phyloP scores from a whole-genome alignment of 768 basidiomycete species.

The Tremella yokohamensis region DNA sequence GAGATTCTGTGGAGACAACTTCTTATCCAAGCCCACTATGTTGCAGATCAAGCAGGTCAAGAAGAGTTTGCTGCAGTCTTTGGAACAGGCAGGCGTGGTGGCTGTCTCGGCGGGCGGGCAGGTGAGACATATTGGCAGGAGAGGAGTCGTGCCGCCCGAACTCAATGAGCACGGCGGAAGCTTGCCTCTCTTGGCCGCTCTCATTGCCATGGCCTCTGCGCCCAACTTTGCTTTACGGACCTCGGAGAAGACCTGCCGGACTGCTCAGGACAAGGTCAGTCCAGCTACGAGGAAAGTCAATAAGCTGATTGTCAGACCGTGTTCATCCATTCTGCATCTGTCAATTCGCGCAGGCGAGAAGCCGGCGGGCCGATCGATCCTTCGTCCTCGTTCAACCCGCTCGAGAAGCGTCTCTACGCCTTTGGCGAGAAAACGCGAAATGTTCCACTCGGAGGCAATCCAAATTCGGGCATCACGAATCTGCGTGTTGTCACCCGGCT shows the following conservation, averaged over 20 bases:
- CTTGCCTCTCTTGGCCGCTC: slow-evolving; percentile 70
- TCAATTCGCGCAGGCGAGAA: slow-evolving; percentile 68
- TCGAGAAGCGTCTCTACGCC: slow-evolving; percentile 73
- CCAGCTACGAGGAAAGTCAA: background rate
- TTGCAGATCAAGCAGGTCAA: slow-evolving; percentile 76
- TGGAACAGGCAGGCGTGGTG: slow-evolving; percentile 77
- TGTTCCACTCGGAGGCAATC: slow-evolving; percentile 54
- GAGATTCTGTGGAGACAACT: slow-evolving; percentile 76
- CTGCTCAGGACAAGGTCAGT: slow-evolving; percentile 75
- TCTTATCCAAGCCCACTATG: slow-evolving; percentile 80
- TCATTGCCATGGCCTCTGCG: slow-evolving; percentile 79
- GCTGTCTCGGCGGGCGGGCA: slow-evolving; percentile 70
- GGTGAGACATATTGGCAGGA: slow-evolving; percentile 17
- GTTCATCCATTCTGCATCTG: slow-evolving; percentile 79
- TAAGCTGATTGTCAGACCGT: slow-evolving; percentile 56
- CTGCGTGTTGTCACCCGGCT: slow-evolving; percentile 77
- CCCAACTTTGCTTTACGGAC: slow-evolving; percentile 84
- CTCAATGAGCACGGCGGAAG: slow-evolving; percentile 46
- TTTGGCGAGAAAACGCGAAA: slow-evolving; percentile 82
- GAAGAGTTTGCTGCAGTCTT: slow-evolving; percentile 67
- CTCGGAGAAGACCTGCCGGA: slow-evolving; percentile 63
- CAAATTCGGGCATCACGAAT: slow-evolving; percentile 60
- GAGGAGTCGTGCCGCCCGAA: slow-evolving; percentile 38
- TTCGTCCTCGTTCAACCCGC: slow-evolving; percentile 40
- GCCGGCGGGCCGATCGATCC: slow-evolving; percentile 45